These are phyloP conservation scores for Euphorbia lathyris DNA, from an alignment of 345 rosid species.

Conservation along the genomic window DNA sequence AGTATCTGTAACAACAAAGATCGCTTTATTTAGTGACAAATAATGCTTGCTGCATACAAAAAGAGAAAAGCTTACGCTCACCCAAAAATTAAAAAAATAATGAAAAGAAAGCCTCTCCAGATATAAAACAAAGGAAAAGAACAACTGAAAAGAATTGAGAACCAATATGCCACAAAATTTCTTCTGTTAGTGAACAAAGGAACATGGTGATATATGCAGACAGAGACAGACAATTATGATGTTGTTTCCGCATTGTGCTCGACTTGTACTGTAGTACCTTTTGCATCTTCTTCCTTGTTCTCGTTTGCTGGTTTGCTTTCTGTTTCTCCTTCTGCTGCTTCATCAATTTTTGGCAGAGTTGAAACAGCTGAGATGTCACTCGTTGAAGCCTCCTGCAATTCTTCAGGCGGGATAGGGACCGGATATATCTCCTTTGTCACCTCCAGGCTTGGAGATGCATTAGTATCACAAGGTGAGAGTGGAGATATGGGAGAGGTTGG, in stretches of 20 bases:
- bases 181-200: neutral
- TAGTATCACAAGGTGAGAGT: slow-evolving; percentile 37
- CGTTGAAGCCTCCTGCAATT: slow-evolving; percentile 15
- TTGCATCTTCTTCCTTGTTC: slow-evolving; percentile 1
- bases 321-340: slow-evolving; percentile 29
- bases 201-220: slow-evolving; percentile 17
- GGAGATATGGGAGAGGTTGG: slow-evolving; percentile 60
- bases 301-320: neutral
- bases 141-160: neutral
- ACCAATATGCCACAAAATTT: slow-evolving; percentile 15
- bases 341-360: slow-evolving; percentile 5
- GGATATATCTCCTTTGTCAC: slow-evolving; percentile 29
- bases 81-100: neutral
- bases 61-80: slow-evolving; percentile 6
- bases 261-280: neutral
- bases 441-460: slow-evolving; percentile 20
- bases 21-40: slow-evolving; percentile 20
- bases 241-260: slow-evolving; percentile 27
- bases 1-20: neutral
- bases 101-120: neutral
- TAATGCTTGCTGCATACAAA: slow-evolving; percentile 13
- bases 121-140: slow-evolving; percentile 8
- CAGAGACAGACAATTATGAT: slow-evolving; percentile 15
- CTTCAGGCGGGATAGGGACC: slow-evolving; percentile 17
- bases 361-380: slow-evolving; percentile 20